Evolutionary conservation across 257 asterid species (phyloP).

Genomic region (Scutellaria minor): DNA sequence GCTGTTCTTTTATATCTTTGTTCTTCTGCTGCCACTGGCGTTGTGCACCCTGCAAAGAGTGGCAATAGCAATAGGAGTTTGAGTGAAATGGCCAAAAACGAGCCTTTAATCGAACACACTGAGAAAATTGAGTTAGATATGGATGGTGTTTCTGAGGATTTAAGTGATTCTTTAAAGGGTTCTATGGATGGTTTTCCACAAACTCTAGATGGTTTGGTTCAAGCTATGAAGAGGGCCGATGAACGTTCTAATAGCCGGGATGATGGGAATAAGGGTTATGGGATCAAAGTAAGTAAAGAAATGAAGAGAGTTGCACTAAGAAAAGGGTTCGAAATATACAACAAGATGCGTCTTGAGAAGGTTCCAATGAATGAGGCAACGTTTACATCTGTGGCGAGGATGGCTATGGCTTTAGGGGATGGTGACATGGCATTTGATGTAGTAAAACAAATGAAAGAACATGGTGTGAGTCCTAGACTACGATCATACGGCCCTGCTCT

Average conservation of each 20-base stretch:
- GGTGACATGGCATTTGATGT: constrained; percentile 79
- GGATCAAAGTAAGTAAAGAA: constrained; percentile 62
- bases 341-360: constrained; percentile 58
- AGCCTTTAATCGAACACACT: background rate
- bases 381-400: constrained; percentile 80
- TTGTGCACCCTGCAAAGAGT: constrained; percentile 83
- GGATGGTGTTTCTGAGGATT: constrained; percentile 32
- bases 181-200: constrained; percentile 32
- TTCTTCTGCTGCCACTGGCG: constrained; percentile 85
- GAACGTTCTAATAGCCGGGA: constrained; percentile 19
- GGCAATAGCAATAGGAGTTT: constrained; percentile 59
- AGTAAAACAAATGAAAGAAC: constrained; percentile 71
- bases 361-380: constrained; percentile 81
- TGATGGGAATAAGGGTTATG: constrained; percentile 33
- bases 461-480: constrained; percentile 65
- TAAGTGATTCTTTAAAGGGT: constrained; percentile 29
- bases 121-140: constrained; percentile 19
- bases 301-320: constrained; percentile 58
- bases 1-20: constrained; percentile 84
- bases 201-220: constrained; percentile 60
- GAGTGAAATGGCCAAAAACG: constrained; percentile 41
- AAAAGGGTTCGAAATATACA: constrained; percentile 71
- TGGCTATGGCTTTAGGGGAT: constrained; percentile 79
- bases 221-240: constrained; percentile 42
- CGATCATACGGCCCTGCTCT: constrained; percentile 87